Base-by-base conservation (phyloP, 371 early-diverging fungal genomes). In the Mucor plumbeus region DNA sequence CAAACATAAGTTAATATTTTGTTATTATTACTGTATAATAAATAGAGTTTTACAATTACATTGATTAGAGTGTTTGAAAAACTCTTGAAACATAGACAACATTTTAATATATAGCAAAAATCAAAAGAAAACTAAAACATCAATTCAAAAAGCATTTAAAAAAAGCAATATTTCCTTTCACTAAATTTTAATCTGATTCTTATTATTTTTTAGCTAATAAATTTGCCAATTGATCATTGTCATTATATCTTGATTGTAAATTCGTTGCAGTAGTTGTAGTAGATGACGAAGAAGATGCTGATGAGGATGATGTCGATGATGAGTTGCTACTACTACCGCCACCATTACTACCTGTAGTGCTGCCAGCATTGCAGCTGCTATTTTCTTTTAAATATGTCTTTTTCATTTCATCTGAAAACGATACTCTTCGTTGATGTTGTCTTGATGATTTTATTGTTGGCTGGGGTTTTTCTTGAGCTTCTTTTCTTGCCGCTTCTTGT, bases 401-500 rank as follows among this genome's bases (percentile, higher is more conserved):
- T 21, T 53, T 53, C 26, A 53, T 53, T 31, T 53, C 26, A 14
- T 53, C 53, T 11, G 53, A 53, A 8, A 53, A 53, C 5, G 53
- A 53, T 1, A 53, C 53, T 53, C 53, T 53, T 21, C 53, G 53
- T 11, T 53, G 53, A 26, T 53, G 31, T 3, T 53, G 53, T 14
- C 53, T n/a, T 17, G 36, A 15, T 36, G 56, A 7, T 5, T 33
- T 59, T 21, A 41, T 6, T 11, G 53, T 19, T 26, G 53, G 26
- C 4, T 53, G 53, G 13, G 47, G 47, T 19, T 47, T 7, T 47
- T 53, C 53, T 4, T 53, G 8, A 14, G 53, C 53, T 13, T 66
- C 67, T 63, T 76, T 73, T 33, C 82, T 54, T 13, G 91, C 92
- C 1, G 89, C 88, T 71, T 89, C 87, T 65, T 92, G 90, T 11